A percentile compares a stretch with the other conserved stretches of the same genome.
Conservation (phyloP, 73 alveolate genomes). For the Paramecium octaurelia region DNA sequence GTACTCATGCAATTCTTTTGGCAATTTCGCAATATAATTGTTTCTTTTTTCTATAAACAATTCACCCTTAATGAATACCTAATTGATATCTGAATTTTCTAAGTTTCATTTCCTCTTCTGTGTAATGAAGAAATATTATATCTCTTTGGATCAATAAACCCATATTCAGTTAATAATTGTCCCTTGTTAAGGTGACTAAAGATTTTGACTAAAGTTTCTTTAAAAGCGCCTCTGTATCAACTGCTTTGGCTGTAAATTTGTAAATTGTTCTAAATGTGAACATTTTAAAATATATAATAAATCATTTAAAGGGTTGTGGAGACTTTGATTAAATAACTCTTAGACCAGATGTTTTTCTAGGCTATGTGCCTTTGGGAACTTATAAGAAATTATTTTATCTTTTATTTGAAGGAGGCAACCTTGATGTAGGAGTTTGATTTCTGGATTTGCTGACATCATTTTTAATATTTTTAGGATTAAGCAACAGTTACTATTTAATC, state of each 20-base stretch:
- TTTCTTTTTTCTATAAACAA: background rate
- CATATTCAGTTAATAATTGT: background rate
- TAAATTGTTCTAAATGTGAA: background rate
- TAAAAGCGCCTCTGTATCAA: constrained; percentile 13
- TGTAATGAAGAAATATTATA: constrained; percentile 3
- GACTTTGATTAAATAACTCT: constrained; percentile 8
- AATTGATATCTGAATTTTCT: background rate
- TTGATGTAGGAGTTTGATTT: background rate
- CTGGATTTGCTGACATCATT: background rate
- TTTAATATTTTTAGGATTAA: background rate
- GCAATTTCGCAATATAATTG: constrained; percentile 12
- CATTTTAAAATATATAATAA: background rate
- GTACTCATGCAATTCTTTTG: constrained; percentile 32
- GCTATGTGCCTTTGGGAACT: background rate
- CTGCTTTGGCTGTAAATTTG: background rate
- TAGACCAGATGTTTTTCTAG: background rate
- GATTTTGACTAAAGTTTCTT: background rate
- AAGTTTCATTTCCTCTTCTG: constrained; percentile 16
- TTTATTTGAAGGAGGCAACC: background rate
- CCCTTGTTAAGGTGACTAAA: background rate
- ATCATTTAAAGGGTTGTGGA: constrained; percentile 16
- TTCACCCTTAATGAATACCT: background rate
- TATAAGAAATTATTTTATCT: background rate
- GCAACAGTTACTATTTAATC: background rate
- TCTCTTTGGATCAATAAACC: constrained; percentile 29